These are phyloP conservation scores for Acanthamoeba healyi DNA, from an alignment of 208 protist species.

Conservation along the genomic window DNA sequence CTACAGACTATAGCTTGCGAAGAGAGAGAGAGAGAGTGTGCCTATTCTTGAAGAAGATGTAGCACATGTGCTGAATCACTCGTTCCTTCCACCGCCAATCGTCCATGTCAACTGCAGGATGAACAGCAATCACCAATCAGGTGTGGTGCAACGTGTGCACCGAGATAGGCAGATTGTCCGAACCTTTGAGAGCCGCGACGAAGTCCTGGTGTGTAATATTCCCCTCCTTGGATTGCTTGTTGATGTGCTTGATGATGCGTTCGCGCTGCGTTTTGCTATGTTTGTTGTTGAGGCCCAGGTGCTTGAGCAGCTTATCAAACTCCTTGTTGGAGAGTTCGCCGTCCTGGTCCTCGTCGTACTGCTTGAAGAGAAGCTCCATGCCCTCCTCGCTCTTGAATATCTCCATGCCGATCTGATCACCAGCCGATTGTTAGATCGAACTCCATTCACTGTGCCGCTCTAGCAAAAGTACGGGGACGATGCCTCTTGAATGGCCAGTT, in stretches of 20 bases:
- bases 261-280: conserved; percentile 26
- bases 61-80: conserved; percentile 64
- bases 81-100: conserved; percentile 52
- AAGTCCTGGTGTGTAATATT: background rate
- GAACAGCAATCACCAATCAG: background rate
- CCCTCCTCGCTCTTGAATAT: background rate
- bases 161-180: background rate
- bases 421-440: background rate
- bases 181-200: background rate
- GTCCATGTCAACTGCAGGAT: conserved; percentile 19
- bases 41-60: conserved; percentile 66
- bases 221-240: conserved; percentile 32
- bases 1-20: background rate
- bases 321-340: conserved; percentile 43
- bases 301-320: conserved; percentile 66
- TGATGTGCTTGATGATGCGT: background rate
- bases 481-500: conserved; percentile 2
- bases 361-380: background rate
- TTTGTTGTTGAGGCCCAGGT: conserved; percentile 36
- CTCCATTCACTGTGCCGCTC: too few relatives aligned
- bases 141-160: background rate
- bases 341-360: conserved; percentile 39
- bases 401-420: conserved; percentile 37
- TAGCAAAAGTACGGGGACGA: background rate
- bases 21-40: background rate